phyloP scores from a whole-genome alignment of 768 basidiomycete genomes.

The Lactarius hatsudake region DNA sequence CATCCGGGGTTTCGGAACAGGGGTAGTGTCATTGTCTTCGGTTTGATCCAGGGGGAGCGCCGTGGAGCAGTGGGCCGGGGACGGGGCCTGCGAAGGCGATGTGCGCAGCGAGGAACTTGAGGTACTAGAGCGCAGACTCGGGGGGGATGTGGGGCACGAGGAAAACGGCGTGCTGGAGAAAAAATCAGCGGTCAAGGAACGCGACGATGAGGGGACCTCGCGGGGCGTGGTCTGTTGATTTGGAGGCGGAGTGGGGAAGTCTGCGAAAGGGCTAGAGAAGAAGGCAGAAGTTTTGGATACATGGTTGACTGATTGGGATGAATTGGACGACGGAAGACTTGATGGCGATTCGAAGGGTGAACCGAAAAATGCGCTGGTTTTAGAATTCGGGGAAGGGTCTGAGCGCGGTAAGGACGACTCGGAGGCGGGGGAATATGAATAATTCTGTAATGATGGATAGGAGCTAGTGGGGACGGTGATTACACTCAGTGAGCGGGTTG shows the following conservation, averaged over 20 bases:
- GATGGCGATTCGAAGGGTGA: slow-evolving; percentile 16
- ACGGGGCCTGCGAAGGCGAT: slow-evolving; percentile 19
- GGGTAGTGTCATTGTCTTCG: slow-evolving; percentile 15
- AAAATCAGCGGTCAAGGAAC: slow-evolving; percentile 26
- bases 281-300: slow-evolving; percentile 27
- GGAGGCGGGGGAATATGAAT: slow-evolving; percentile 15
- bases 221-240: slow-evolving; percentile 4
- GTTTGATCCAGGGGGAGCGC: slow-evolving; percentile 4
- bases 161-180: slow-evolving; percentile 14
- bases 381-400: slow-evolving; percentile 15
- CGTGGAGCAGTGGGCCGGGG: background rate
- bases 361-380: slow-evolving; percentile 27
- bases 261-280: slow-evolving; percentile 21
- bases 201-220: slow-evolving; percentile 13
- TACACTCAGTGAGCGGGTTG: slow-evolving; percentile 13
- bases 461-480: slow-evolving; percentile 3
- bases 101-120: slow-evolving; percentile 24
- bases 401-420: slow-evolving; percentile 12
- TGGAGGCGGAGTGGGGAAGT: slow-evolving; percentile 13
- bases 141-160: slow-evolving; percentile 22
- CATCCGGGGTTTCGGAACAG: slow-evolving; percentile 11
- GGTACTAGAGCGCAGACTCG: slow-evolving; percentile 26
- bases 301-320: slow-evolving; percentile 10
- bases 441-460: slow-evolving; percentile 9
- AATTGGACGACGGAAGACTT: slow-evolving; percentile 4